Conservation (phyloP, 371 early-diverging fungal genomes). For the Mortierella sp. region DNA sequence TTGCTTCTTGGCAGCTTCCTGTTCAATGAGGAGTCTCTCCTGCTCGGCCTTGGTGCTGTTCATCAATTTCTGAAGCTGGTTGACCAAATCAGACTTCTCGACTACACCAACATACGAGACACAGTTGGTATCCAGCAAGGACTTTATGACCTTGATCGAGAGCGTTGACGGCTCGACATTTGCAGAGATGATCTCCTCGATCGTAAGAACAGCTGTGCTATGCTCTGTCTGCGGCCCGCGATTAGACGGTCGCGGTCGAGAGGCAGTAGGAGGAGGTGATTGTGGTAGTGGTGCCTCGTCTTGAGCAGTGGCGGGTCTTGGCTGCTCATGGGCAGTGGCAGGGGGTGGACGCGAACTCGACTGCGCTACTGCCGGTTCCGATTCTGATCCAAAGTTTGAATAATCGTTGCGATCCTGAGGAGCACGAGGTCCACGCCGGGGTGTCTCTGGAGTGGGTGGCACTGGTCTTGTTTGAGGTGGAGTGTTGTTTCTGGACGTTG, state of each 20-base stretch:
- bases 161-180: conserved; percentile 17
- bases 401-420: conserved; percentile 39
- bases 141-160: conserved; percentile 44
- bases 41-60: conserved; percentile 8
- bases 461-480: not conserved
- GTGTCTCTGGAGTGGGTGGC: conserved; percentile 8
- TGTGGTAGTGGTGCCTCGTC: not conserved
- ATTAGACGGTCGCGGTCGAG: conserved; percentile 15
- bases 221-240: conserved; percentile 29
- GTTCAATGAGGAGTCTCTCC: conserved; percentile 4
- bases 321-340: not conserved
- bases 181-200: conserved; percentile 32
- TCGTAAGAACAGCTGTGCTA: conserved; percentile 2
- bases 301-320: conserved; percentile 1
- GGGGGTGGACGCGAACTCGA: not conserved
- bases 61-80: conserved; percentile 25
- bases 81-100: conserved; percentile 39
- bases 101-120: conserved; percentile 35
- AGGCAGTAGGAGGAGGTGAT: not conserved
- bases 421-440: conserved; percentile 1
- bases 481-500: not conserved
- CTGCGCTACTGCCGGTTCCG: not conserved
- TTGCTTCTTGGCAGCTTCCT: not conserved
- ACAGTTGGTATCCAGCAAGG: conserved; percentile 34
- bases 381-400: not conserved